Conservation (phyloP, 1,284 basidiomycete genomes). For the Volvariella surrecta region DNA sequence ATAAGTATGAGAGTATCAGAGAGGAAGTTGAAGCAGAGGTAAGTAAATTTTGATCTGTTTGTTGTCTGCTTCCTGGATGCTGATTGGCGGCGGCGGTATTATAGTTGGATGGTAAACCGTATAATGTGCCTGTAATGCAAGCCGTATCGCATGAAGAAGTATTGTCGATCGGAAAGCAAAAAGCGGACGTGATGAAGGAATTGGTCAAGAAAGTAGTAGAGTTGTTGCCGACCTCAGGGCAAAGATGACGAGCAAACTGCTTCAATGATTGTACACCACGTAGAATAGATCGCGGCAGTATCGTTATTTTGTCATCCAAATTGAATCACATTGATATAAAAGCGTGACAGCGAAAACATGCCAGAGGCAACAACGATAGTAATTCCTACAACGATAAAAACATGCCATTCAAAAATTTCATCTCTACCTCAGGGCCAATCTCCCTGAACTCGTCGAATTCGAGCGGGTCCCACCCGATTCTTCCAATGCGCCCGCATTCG, state of each 20-base stretch:
- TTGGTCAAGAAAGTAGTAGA: constrained; percentile 60
- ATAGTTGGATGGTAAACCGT: constrained; percentile 54
- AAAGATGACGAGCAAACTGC: too few relatives aligned
- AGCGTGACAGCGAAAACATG: too few relatives aligned
- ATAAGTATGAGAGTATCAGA: constrained; percentile 58
- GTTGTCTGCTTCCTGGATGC: too few relatives aligned
- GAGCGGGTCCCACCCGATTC: constrained; percentile 24
- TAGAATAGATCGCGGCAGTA: too few relatives aligned
- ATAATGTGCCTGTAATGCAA: constrained; percentile 31
- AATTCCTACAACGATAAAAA: constrained; percentile 7
- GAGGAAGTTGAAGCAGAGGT: constrained; percentile 73
- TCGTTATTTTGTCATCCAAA: too few relatives aligned
- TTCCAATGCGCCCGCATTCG: constrained; percentile 21
- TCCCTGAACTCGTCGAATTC: constrained; percentile 31
- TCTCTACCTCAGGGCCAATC: constrained; percentile 27
- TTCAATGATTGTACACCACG: too few relatives aligned
- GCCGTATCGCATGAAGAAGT: constrained; percentile 81
- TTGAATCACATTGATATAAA: too few relatives aligned
- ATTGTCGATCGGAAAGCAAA: constrained; percentile 55
- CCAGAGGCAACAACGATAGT: too few relatives aligned
- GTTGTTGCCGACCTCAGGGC: too few relatives aligned
- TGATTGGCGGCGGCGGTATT: constrained; percentile 6
- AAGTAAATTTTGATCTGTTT: constrained; percentile 12
- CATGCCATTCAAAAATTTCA: too few relatives aligned
- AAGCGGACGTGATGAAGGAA: constrained; percentile 61